phyloP scores from a whole-genome alignment of 352 stramenopile species.

The Globisporangium spiculum region DNA sequence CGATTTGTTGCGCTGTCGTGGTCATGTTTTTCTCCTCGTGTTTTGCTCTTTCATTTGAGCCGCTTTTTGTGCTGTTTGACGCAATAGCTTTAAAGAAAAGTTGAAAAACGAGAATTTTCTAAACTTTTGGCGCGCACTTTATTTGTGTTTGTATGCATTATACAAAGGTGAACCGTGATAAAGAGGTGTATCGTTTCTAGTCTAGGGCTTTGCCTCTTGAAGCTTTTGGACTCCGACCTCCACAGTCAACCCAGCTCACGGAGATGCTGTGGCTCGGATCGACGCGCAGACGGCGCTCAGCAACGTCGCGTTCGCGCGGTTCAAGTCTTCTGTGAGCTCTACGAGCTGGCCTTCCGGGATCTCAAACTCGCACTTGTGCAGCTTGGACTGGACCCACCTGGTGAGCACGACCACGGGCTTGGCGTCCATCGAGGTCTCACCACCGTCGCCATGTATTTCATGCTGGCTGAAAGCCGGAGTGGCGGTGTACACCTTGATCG shows the following conservation, averaged over 20 bases:
- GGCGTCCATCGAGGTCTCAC: not conserved
- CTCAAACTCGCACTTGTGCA: constrained; percentile 17
- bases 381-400: constrained; percentile 29
- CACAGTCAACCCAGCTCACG: not conserved
- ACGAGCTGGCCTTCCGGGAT: not conserved
- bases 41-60: too few species aligned
- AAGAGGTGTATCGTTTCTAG: not conserved
- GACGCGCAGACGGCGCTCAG: not conserved
- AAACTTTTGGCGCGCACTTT: too few species aligned
- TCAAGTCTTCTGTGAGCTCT: constrained; percentile 2
- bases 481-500: not conserved
- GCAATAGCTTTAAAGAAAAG: too few species aligned
- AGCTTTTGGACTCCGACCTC: not conserved
- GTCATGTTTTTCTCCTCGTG: too few species aligned
- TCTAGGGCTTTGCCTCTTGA: not conserved
- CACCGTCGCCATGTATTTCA: not conserved
- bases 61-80: too few species aligned
- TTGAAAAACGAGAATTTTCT: too few species aligned
- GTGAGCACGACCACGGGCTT: constrained; percentile 29
- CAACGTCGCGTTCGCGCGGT: not conserved
- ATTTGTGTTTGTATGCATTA: not conserved
- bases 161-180: not conserved
- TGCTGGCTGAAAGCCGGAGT: not conserved
- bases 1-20: too few species aligned
- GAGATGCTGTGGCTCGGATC: not conserved